Conservation (phyloP, 1,284 basidiomycete genomes). For the Tylopilus microsporus region DNA sequence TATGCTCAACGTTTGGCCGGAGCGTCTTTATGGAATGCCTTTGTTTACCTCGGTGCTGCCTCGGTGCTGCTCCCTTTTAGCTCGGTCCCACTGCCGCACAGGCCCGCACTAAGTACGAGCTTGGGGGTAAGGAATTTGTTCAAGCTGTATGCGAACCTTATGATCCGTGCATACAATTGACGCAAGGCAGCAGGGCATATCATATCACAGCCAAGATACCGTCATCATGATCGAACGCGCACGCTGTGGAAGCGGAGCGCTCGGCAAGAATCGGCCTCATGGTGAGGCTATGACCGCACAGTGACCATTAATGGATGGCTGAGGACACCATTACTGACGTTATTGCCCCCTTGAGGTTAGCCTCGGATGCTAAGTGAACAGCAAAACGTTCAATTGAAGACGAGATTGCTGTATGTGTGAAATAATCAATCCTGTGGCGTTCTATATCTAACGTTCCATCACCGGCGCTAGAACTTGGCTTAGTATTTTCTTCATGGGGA, state of each 20-base stretch:
- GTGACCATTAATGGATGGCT: background rate
- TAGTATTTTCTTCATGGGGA: background rate
- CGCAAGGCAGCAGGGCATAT: background rate
- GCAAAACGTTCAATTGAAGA: background rate
- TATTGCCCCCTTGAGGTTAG: background rate
- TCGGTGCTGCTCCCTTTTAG: constrained; percentile 14
- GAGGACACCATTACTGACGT: background rate
- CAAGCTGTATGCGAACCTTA: background rate
- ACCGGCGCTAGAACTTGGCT: constrained; percentile 5
- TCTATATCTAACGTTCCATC: background rate
- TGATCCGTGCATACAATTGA: constrained; percentile 1
- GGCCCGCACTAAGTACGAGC: constrained; percentile 12
- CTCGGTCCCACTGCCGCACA: no score
- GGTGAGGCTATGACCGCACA: constrained; percentile 1
- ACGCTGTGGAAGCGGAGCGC: background rate
- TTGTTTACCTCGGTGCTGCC: no score
- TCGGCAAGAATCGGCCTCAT: background rate
- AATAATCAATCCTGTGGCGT: background rate
- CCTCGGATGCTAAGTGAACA: background rate
- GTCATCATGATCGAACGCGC: constrained; percentile 1
- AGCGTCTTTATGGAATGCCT: no score
- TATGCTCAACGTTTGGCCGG: background rate
- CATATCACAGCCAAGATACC: background rate
- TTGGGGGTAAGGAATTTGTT: background rate
- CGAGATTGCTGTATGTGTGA: background rate